Evolutionary conservation across 139 green algal genomes (phyloP), one percentile per base, ranked within the genome.

Genomic region (Trebouxia sp.): DNA sequence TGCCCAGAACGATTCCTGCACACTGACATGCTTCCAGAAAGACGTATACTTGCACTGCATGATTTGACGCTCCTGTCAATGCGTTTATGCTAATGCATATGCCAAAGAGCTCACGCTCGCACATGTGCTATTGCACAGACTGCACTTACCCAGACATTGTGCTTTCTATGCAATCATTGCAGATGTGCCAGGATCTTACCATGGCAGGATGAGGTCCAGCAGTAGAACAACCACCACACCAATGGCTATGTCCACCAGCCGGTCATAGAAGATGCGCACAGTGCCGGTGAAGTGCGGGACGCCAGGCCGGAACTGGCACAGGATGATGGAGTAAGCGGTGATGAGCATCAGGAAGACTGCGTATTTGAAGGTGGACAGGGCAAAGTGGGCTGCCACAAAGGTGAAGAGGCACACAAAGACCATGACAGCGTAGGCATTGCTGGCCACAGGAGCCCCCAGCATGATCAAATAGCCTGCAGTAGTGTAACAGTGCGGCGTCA

Each of bases 381-480:
- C 42, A 37, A 22, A 53, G 11, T 56, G 42, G 11, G 41, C 67
- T 39, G 39, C 42, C 37, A 87, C 30, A 1, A 83, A 79, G 22
- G 80, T 81, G 50, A 80, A 85, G n/a, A 48, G 48, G 42, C 76
- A 84, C 11, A 85, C 65, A 35, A 89, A 41, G 2, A 66, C 56
- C 76, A 84, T 80, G 43, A 89, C 67, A 37, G 32, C 76, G 56
- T 85, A 83, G 0, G 85, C 80, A 62, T 87, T 85, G 79, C 82
- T 89, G 41, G 85, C 83, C 14, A 85, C n/a, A 14, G 51, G 56
- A 0, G 79, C 22, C 14, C 72, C 30, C 22, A 87, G 20, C 85
- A 89, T 89, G 24, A 48, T 37, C 26, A 89, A 26, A 56, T 76
- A 84, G 24, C 85, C 85, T 56, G 86, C 76, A n/a, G 58, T 83